A percentile compares a stretch with the other conserved stretches of the same genome.
Evolutionary conservation across 2,329 filamentous ascomycete species (phyloP).

Genomic region (Teratosphaeria viscida): DNA sequence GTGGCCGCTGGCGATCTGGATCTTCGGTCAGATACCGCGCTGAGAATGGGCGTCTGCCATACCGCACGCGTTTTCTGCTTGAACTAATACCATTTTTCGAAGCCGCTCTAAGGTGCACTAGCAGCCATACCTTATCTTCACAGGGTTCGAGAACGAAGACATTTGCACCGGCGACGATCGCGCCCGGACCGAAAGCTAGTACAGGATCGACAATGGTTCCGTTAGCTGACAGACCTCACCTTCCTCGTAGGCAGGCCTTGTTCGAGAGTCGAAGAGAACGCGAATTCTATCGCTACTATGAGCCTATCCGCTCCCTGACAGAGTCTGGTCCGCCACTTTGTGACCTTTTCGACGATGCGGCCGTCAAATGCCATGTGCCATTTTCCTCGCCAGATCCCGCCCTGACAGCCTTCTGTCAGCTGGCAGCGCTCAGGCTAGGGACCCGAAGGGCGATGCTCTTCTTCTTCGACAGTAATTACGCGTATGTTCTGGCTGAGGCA

Average conservation of each 20-base stretch:
- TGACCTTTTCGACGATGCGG: slow-evolving; percentile 14
- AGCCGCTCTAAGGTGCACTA: neutral
- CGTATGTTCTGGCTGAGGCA: slow-evolving; percentile 3
- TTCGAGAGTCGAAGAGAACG: slow-evolving; percentile 20
- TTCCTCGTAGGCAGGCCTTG: slow-evolving; percentile 2
- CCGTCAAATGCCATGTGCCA: slow-evolving; percentile 15
- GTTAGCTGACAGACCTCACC: neutral
- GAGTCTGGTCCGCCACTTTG: slow-evolving; percentile 15
- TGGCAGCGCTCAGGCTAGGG: slow-evolving; percentile 31
- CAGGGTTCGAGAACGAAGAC: neutral
- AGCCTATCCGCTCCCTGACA: slow-evolving; percentile 18
- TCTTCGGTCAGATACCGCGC: neutral
- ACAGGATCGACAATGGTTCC: neutral
- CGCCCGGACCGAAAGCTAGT: neutral
- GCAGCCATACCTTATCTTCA: neutral
- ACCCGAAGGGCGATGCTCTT: slow-evolving; percentile 3
- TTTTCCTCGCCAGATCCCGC: slow-evolving; percentile 25
- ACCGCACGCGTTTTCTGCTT: neutral
- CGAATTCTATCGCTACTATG: slow-evolving; percentile 24
- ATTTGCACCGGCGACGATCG: neutral
- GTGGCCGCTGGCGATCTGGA: neutral
- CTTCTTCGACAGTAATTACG: slow-evolving; percentile 2
- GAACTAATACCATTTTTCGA: neutral
- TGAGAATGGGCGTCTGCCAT: neutral
- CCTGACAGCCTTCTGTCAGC: slow-evolving; percentile 41